Conservation (phyloP, 208 protist genomes). For the Trypanosomatidae sp. region DNA sequence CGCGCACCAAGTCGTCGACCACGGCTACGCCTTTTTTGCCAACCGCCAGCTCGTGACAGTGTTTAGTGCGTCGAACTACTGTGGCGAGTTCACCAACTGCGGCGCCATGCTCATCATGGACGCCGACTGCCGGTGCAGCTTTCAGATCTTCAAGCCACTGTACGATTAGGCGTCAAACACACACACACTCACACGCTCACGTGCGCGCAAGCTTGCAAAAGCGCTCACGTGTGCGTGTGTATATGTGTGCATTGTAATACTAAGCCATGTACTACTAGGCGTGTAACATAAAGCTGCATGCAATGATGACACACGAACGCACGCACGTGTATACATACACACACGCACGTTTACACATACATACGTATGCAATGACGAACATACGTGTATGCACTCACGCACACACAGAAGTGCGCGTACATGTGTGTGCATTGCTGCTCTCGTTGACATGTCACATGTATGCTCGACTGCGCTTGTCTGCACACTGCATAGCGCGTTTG, state of each 20-base stretch:
- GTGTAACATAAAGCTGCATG: too few relatives aligned
- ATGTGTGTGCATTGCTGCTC: conserved; percentile 6
- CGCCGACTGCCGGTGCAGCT: conserved; percentile 93
- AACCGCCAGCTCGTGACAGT: conserved; percentile 97
- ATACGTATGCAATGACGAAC: not conserved
- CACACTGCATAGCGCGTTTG: too few relatives aligned
- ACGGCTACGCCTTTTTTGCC: conserved; percentile 98
- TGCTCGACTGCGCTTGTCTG: too few relatives aligned
- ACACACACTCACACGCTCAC: not conserved
- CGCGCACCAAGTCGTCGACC: conserved; percentile 97
- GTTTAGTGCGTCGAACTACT: conserved; percentile 99
- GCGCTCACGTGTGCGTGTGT: not conserved
- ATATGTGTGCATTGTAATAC: not conserved
- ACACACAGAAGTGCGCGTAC: not conserved
- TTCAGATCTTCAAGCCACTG: conserved; percentile 89
- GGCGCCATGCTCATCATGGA: conserved; percentile 98
- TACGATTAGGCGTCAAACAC: conserved; percentile 11
- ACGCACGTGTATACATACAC: too few relatives aligned
- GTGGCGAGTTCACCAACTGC: conserved; percentile 98
- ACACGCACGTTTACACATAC: too few relatives aligned
- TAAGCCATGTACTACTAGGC: too few relatives aligned
- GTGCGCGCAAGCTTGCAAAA: not conserved
- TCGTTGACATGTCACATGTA: too few relatives aligned
- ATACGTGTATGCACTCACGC: not conserved
- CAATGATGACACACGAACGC: too few relatives aligned